A percentile compares a stretch with the other conserved stretches of the same genome.
Conservation (phyloP, 495 filamentous ascomycete genomes). For the Penicillium samsonianum region DNA sequence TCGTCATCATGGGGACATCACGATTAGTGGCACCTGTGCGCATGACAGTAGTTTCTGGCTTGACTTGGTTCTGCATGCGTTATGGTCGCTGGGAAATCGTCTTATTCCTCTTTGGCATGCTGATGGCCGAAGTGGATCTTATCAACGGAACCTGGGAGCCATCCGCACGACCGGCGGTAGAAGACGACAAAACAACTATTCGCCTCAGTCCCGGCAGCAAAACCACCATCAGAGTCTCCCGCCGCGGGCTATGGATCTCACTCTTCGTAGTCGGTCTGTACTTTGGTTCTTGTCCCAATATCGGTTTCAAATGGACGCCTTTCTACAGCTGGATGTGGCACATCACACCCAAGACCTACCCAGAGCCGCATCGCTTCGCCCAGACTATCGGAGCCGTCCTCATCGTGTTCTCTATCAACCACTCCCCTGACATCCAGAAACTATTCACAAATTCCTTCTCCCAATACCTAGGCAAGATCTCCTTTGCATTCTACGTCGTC, state of each 20-base stretch:
- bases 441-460: conserved; percentile 57
- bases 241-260: conserved; percentile 56
- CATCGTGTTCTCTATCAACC: conserved; percentile 57
- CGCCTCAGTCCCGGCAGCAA: conserved; percentile 28
- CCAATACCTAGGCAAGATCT: conserved; percentile 64
- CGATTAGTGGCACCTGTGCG: conserved; percentile 50
- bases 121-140: conserved; percentile 60
- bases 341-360: conserved; percentile 44
- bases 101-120: conserved; percentile 59
- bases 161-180: conserved; percentile 7
- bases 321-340: conserved; percentile 46
- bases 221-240: conserved; percentile 41
- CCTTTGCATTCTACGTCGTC: conserved; percentile 65
- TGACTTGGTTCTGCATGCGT: conserved; percentile 58
- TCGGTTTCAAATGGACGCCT: conserved; percentile 47
- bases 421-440: conserved; percentile 52
- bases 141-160: conserved; percentile 49
- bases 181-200: conserved; percentile 27
- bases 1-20: conserved; percentile 57
- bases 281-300: conserved; percentile 46
- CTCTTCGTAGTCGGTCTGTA: conserved; percentile 46
- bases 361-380: conserved; percentile 46
- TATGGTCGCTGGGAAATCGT: conserved; percentile 61
- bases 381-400: conserved; percentile 56
- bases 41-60: conserved; percentile 41